Conservation (phyloP, 2,329 filamentous ascomycete species). For the Colletotrichum chlorophyti region DNA sequence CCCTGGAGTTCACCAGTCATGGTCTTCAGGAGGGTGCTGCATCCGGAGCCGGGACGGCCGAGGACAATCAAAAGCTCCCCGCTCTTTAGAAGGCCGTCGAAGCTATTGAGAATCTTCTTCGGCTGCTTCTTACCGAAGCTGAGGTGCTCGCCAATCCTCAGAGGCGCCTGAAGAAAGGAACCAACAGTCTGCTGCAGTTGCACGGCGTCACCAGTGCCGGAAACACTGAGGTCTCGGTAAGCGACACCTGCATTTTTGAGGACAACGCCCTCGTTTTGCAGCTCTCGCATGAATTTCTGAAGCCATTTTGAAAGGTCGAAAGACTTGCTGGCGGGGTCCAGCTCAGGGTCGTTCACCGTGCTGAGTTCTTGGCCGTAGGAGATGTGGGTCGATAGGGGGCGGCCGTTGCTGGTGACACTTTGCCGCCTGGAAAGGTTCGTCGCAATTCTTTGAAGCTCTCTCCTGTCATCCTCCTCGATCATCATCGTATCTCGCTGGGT, state of each 20-base stretch:
- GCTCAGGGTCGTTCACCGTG: slow-evolving; percentile 35
- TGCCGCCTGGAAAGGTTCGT: slow-evolving; percentile 45
- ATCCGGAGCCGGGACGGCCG: slow-evolving; percentile 70
- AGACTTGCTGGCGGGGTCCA: slow-evolving; percentile 44
- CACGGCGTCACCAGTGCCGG: slow-evolving; percentile 69
- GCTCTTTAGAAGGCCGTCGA: slow-evolving; percentile 68
- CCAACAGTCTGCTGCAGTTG: slow-evolving; percentile 73
- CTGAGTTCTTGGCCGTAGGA: slow-evolving; percentile 5
- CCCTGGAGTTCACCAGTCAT: slow-evolving; percentile 67
- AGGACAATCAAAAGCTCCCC: slow-evolving; percentile 75
- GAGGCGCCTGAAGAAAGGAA: slow-evolving; percentile 62
- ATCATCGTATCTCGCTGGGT: slow-evolving; percentile 19
- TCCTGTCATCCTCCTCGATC: slow-evolving; percentile 41
- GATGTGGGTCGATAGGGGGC: slow-evolving; percentile 12
- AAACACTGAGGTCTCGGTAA: slow-evolving; percentile 71
- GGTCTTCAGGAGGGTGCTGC: slow-evolving; percentile 69
- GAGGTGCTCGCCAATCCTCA: slow-evolving; percentile 63
- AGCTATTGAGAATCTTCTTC: slow-evolving; percentile 68
- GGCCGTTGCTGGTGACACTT: slow-evolving; percentile 35
- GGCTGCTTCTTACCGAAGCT: slow-evolving; percentile 49
- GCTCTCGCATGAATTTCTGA: slow-evolving; percentile 42
- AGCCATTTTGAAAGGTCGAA: slow-evolving; percentile 53
- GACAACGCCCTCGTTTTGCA: slow-evolving; percentile 63
- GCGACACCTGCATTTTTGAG: slow-evolving; percentile 63
- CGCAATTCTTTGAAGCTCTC: slow-evolving; percentile 47